Conservation (phyloP, 768 basidiomycete species). For the Boletus reticulatus region DNA sequence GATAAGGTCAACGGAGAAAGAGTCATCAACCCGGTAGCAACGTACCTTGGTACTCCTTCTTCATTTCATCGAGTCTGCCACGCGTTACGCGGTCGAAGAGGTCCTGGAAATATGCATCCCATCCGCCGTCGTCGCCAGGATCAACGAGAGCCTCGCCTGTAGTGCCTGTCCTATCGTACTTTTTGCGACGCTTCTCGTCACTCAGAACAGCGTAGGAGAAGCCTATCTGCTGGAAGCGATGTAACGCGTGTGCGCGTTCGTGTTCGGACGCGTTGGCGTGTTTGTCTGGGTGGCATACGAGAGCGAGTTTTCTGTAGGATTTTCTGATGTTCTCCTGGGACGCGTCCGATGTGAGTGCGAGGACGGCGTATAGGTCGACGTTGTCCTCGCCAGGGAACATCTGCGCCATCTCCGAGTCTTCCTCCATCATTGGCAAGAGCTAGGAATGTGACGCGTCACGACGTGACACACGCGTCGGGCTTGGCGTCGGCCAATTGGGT, state of each 20-base stretch:
- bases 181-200: conserved; percentile 69
- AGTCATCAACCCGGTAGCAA: background rate
- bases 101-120: conserved; percentile 94
- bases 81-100: conserved; percentile 86
- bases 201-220: conserved; percentile 90
- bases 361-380: conserved; percentile 77
- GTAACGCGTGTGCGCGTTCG: conserved; percentile 65
- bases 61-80: conserved; percentile 88
- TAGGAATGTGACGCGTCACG: background rate
- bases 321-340: conserved; percentile 71
- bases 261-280: conserved; percentile 58
- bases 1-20: background rate
- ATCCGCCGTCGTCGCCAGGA: conserved; percentile 73
- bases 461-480: conserved; percentile 7
- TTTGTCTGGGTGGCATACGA: conserved; percentile 89
- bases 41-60: conserved; percentile 85
- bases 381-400: conserved; percentile 75
- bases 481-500: too few species aligned
- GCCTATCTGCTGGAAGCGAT: conserved; percentile 88
- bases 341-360: conserved; percentile 54
- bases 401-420: conserved; percentile 62
- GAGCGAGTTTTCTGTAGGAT: conserved; percentile 81
- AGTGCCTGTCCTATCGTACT: conserved; percentile 84
- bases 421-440: conserved; percentile 51
- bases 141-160: conserved; percentile 77